A percentile compares a stretch with the other conserved stretches of the same genome.
phyloP scores from a whole-genome alignment of 2,329 filamentous ascomycete species.

The Hypomyces perniciosus region DNA sequence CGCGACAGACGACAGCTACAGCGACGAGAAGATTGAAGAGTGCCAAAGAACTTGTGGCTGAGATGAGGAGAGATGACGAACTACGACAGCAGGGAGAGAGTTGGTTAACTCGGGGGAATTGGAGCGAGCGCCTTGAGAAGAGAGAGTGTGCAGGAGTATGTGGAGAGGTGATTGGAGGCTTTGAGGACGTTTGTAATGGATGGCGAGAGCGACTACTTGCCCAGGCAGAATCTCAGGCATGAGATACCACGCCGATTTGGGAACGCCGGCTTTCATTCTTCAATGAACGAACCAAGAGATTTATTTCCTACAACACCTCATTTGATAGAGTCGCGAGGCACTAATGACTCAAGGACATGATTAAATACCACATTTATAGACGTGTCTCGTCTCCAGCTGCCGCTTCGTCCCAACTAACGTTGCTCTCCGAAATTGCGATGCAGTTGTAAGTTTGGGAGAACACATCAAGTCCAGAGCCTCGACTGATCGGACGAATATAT shows the following conservation, averaged over 20 bases:
- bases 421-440: too few species aligned
- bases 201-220: conserved; percentile 73
- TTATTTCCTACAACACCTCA: not conserved
- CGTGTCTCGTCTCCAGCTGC: too few species aligned
- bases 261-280: not conserved
- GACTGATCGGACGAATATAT: too few species aligned
- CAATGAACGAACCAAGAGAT: not conserved
- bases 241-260: conserved; percentile 4
- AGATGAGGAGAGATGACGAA: conserved; percentile 79
- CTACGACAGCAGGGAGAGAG: conserved; percentile 72
- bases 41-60: conserved; percentile 77
- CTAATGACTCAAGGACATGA: conserved; percentile 9
- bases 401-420: too few species aligned
- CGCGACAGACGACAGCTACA: conserved; percentile 75
- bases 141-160: conserved; percentile 82
- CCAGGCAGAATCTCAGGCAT: conserved; percentile 48
- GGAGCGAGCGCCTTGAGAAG: conserved; percentile 68
- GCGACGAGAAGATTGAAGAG: conserved; percentile 74
- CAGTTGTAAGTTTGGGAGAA: too few species aligned
- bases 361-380: too few species aligned
- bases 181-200: conserved; percentile 81
- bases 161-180: conserved; percentile 81
- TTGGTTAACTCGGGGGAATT: conserved; percentile 77
- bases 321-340: not conserved
- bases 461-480: too few species aligned